Base-by-base conservation (phyloP, 2,329 filamentous ascomycete genomes). In the Talaromyces verruculosus region DNA sequence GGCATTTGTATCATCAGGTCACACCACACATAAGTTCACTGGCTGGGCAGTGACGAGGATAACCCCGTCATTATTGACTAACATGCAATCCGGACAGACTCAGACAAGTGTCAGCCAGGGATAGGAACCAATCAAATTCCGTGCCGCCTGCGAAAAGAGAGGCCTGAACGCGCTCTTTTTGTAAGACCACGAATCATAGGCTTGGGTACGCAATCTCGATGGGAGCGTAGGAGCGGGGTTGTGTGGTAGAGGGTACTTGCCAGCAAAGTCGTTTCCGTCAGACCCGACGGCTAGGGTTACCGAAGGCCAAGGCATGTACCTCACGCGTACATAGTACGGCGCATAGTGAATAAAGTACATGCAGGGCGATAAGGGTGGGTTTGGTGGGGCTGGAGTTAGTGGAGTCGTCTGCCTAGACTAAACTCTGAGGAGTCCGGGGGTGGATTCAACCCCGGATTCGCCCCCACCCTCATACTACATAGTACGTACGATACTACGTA, bases 341-440 rank as follows among this genome's bases (percentile, higher is more conserved):
- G 4, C 13, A 25, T 22, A 7, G 33, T 7, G 22, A 37, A 37
- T 57, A 37, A 39, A 57, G 53, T 57, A 57, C 53, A 37, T 37
- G 53, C 53, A 55, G 25, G 49, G 19, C 49, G 49, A 51, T 57
- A 39, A 39, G n/a, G 28, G 10, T 19, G 45, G 45, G 11, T 43
- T 43, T n/a, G 45, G 63, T 61, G 63, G 57, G 57, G 19, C 22
- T 33, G 45, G 45, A 47, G 64, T 35, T 37, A 65, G 60, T 57
- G 39, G 64, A 43, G 64, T 45, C 64, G 64, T 43, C 47, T 49
- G 8, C 41, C 17, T 35, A 57, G 37, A 28, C 30, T 28, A 45
- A 59, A 43, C 37, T 59, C 39, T 22, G 41, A 19, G n/a, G 35
- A 65, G 43, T 65, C 64, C 64, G 64, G 64, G 64, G 64, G 58